phyloP scores from a whole-genome alignment of 257 asterid genomes.

The Solanum clarkiae region DNA sequence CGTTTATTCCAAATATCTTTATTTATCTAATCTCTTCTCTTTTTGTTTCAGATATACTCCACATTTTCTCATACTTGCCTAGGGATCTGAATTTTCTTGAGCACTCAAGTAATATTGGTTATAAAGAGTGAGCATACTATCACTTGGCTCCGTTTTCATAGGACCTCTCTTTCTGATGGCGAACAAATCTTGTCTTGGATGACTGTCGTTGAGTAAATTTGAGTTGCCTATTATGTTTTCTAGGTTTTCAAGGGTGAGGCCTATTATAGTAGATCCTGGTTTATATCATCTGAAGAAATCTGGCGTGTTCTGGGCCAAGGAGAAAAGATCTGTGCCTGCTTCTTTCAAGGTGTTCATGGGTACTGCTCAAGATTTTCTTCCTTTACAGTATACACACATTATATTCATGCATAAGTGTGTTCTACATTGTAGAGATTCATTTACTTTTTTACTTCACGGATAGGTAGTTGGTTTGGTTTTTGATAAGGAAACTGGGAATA shows the following conservation, averaged over 20 bases:
- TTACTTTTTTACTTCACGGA: background rate
- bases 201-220: background rate
- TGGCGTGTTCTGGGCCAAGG: conserved; percentile 96
- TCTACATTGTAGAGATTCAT: background rate
- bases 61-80: conserved; percentile 93
- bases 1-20: background rate
- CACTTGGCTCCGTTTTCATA: background rate
- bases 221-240: background rate
- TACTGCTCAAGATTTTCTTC: conserved; percentile 2
- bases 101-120: conserved; percentile 91
- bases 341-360: conserved; percentile 89
- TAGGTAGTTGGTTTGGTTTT: background rate
- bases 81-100: conserved; percentile 92
- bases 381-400: background rate
- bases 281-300: conserved; percentile 78
- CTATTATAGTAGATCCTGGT: conserved; percentile 86
- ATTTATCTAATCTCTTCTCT: background rate
- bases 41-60: conserved; percentile 63
- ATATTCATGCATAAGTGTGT: background rate
- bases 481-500: background rate
- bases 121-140: conserved; percentile 76
- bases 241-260: conserved; percentile 76
- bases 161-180: background rate
- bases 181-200: background rate
- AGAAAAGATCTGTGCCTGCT: conserved; percentile 78